Conservation (phyloP, 192 early-diverging fungal species). For the Chytriomyces confervae region DNA sequence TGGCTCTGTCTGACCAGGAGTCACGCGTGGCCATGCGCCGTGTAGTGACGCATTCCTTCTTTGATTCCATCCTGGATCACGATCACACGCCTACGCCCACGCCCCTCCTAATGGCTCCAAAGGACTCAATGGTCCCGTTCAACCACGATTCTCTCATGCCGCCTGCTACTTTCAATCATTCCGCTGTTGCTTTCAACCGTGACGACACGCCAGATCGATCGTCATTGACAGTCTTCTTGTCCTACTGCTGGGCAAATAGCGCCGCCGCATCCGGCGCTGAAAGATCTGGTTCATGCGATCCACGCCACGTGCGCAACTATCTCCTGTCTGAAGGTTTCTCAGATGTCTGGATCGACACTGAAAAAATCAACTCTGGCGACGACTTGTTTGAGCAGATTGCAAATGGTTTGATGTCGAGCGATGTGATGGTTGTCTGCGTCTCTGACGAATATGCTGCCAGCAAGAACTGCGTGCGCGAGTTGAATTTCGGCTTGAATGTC, state of each 20-base stretch:
- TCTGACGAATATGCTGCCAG: conserved; percentile 30
- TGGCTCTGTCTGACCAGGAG: conserved; percentile 23
- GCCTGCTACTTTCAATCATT: not conserved
- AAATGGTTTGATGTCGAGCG: conserved; percentile 26
- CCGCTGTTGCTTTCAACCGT: not conserved
- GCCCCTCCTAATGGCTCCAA: not conserved
- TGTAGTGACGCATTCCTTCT: conserved; percentile 1
- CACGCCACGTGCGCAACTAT: conserved; percentile 10
- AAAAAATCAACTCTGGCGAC: conserved; percentile 17
- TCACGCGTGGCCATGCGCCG: not conserved
- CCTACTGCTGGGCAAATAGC: conserved; percentile 33
- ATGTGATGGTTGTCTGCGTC: conserved; percentile 27
- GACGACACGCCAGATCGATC: not conserved
- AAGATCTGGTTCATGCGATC: conserved; percentile 19
- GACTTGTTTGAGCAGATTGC: conserved; percentile 40
- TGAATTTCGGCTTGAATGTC: conserved; percentile 35
- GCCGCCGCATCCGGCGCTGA: conserved; percentile 1
- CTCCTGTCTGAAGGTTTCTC: conserved; percentile 11
- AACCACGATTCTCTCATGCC: not conserved
- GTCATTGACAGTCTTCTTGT: conserved; percentile 14
- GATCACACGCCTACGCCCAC: not conserved
- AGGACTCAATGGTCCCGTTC: not conserved
- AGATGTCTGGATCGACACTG: conserved; percentile 33
- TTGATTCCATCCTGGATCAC: not conserved
- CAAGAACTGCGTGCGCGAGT: conserved; percentile 34